Evolutionary conservation across 805 yeast genomes (phyloP), one percentile per base, ranked within the genome.

Genomic region (Dipodascus geniculatus): DNA sequence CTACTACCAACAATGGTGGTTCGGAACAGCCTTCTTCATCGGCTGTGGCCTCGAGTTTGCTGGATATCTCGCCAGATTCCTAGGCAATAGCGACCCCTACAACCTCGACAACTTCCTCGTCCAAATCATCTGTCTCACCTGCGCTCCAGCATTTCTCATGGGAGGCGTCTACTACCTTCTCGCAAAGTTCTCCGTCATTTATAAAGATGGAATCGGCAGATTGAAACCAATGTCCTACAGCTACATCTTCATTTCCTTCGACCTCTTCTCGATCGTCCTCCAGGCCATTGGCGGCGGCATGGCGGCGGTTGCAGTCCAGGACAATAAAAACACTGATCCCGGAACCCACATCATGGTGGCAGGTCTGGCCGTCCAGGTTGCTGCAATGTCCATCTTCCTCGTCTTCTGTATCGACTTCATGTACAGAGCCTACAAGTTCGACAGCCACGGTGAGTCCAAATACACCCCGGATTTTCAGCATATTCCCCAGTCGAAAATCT

Each of bases 111-210:
- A 74, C 52, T 88, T 74, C 62, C 63, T 84, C 48, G 68, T 82
- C 60, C 95, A 88, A 65, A 76, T 84, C 57, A 77, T 82, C 54
- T 74, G 82, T 60, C 69, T 87, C 54, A 86, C 91, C 0, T 67
- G 89, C 50, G 91, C 87, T 0, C 96, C 96, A 0, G 87, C 87
- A 22, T 85, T 88, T 65, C 71, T 85, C 49, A 84, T 86, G 86
- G 96, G 85, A 2, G 96, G 91, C 1, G 73, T 88, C 1, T 89
- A 88, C 68, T 83, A 76, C 59, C 71, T 81, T 52, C 68, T 88
- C 57, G 88, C 85, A 3, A 84, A 86, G 66, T 60, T 84, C 50
- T 72, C 82, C 50, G 80, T 82, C 54, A 66, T 86, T 0, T 81
- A 80, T 61, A 87, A 87, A 1, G 70, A 72, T 54, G 63, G 69